phyloP scores from a whole-genome alignment of 108 stramenopile species.

The Craspedostauros australis region DNA sequence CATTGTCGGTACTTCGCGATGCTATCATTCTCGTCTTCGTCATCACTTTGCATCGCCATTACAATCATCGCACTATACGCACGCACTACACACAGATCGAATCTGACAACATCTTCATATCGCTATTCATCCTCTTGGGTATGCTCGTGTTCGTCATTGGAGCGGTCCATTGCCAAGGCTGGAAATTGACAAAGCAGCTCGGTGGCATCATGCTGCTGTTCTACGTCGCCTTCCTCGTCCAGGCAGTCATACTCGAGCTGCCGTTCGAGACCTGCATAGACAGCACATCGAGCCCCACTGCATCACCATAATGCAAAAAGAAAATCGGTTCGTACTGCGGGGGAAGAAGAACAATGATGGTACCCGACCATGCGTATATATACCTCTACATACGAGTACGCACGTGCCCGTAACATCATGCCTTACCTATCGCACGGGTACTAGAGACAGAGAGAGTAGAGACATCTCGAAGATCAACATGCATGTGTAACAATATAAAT shows the following conservation, averaged over 20 bases:
- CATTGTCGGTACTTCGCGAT: constrained; percentile 5
- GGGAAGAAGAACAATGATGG: no score
- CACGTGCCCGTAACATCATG: no score
- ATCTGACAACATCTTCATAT: constrained; percentile 45
- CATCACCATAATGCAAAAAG: no score
- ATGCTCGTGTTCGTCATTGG: constrained; percentile 69
- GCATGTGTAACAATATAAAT: no score
- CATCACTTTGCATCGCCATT: neutral
- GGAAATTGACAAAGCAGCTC: constrained; percentile 74
- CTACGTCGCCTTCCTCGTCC: constrained; percentile 64
- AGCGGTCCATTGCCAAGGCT: constrained; percentile 65
- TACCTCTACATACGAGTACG: no score
- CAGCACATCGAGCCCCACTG: no score
- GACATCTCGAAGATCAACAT: no score
- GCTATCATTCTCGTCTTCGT: no score
- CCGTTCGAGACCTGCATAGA: constrained; percentile 23
- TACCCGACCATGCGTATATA: no score
- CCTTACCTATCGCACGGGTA: no score
- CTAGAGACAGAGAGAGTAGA: no score
- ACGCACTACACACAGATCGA: constrained; percentile 28
- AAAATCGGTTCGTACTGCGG: no score
- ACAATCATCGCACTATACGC: neutral
- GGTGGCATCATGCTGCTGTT: constrained; percentile 68
- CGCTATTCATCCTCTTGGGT: constrained; percentile 58
- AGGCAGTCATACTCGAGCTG: constrained; percentile 45